phyloP scores from a whole-genome alignment of 108 stramenopile genomes.

The Cyclotella sp. region DNA sequence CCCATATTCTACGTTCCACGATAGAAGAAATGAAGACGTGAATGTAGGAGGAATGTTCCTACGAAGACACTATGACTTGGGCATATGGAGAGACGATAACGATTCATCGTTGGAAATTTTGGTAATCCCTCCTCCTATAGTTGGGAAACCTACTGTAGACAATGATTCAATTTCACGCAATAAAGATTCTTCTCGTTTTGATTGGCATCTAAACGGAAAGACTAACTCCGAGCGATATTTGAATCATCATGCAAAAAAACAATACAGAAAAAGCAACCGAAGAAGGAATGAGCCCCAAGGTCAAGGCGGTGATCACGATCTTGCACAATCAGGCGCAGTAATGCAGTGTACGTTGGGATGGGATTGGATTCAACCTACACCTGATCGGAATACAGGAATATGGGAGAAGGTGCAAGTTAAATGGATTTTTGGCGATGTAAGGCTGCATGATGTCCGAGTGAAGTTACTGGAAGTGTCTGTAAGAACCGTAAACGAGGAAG shows the following conservation, averaged over 20 bases:
- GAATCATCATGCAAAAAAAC: not conserved
- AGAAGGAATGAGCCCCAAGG: slow-evolving; percentile 24
- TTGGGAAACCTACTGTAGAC: slow-evolving; percentile 25
- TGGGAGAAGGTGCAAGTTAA: slow-evolving; percentile 48
- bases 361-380: slow-evolving; percentile 64
- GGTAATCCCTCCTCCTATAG: slow-evolving; percentile 39
- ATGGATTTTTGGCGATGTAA: slow-evolving; percentile 32
- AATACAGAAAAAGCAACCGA: not conserved
- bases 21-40: slow-evolving; percentile 2
- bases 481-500: not conserved
- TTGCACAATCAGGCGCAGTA: slow-evolving; percentile 55
- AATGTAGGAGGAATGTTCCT: slow-evolving; percentile 45
- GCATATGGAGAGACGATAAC: not conserved
- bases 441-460: slow-evolving; percentile 40
- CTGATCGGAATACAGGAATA: slow-evolving; percentile 59
- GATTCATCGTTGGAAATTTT: slow-evolving; percentile 33
- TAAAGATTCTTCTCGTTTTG: not conserved
- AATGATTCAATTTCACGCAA: not conserved
- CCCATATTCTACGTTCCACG: slow-evolving; percentile 17
- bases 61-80: slow-evolving; percentile 39
- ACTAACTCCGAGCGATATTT: not conserved
- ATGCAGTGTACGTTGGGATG: slow-evolving; percentile 62
- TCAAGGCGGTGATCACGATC: slow-evolving; percentile 62
- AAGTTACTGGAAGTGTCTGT: slow-evolving; percentile 9
- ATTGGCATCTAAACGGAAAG: not conserved